Evolutionary conservation across 2,329 filamentous ascomycete species (phyloP).

Genomic region (Helotiales sp.): DNA sequence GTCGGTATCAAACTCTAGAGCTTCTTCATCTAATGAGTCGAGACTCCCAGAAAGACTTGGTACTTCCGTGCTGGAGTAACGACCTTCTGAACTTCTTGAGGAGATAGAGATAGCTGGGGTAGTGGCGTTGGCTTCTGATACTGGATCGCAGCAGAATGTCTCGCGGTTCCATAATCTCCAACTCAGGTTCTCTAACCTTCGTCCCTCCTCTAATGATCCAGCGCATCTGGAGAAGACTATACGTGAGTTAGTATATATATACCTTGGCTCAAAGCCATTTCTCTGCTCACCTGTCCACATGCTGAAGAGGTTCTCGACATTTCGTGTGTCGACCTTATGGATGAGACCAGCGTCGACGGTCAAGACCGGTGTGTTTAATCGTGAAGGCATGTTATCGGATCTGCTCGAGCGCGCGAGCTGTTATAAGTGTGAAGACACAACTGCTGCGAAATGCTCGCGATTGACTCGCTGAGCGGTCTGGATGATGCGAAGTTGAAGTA

Average conservation of each 20-base stretch:
- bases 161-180: constrained; percentile 96
- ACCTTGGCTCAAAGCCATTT: not conserved
- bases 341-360: constrained; percentile 91
- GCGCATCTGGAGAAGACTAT: constrained; percentile 93
- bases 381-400: constrained; percentile 71
- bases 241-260: constrained; percentile 10
- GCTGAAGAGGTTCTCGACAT: constrained; percentile 90
- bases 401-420: constrained; percentile 43
- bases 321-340: constrained; percentile 91
- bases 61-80: constrained; percentile 60
- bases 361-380: constrained; percentile 82
- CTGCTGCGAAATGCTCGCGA: constrained; percentile 39
- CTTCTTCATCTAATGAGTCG: constrained; percentile 75
- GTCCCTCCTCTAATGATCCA: constrained; percentile 90
- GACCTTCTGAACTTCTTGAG: constrained; percentile 40
- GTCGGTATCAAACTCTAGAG: constrained; percentile 56
- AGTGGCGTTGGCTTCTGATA: constrained; percentile 56
- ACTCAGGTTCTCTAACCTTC: constrained; percentile 90
- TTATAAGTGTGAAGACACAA: constrained; percentile 37
- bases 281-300: constrained; percentile 87
- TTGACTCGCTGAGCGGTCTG: constrained; percentile 35
- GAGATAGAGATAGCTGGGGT: constrained; percentile 47
- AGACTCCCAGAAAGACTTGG: constrained; percentile 79
- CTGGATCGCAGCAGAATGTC: constrained; percentile 81
- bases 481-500: constrained; percentile 1